Evolutionary conservation across 1,284 basidiomycete genomes (phyloP), one percentile per base, ranked within the genome.

Genomic region (Lignosus rhinocerotis): DNA sequence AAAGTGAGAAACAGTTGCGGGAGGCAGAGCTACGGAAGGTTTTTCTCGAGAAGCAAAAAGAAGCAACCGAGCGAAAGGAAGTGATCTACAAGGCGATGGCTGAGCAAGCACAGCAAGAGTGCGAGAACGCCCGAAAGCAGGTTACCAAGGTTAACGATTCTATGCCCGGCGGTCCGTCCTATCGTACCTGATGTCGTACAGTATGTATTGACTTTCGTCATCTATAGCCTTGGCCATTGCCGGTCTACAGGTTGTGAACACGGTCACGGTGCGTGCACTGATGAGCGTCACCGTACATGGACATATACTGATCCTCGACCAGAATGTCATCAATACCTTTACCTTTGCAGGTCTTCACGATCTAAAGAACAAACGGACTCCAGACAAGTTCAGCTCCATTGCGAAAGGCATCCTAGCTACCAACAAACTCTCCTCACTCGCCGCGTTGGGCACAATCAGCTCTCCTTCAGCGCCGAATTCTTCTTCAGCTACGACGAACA

Each of bases 1-100:
- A 45, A n/a, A 59, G 54, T 16, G 57, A 59, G 19, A n/a, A 21
- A 10, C 46, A 33, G 5, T 17, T 47, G 19, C 33, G 32, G 2
- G 48, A 59, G 21, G 57, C 57, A 11, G 31, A 50, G 17, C 52
- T 51, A 3, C 57, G 53, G 6, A 38, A 54, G 48, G 42, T 33
- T 3, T 33, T 43, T 10, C 42, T 54, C 33, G 48, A 31, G 12
- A 41, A 54, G 30, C 41, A 59, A 43, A 30, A 54, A 36, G 32
- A 50, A 11, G 57, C 53, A n/a, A 31, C 53, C 0, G 42, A 59
- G 34, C 36, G 51, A 17, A 59, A 54, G 52, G 51, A 42, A 36
- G 31, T 39, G 25, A 41, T 55, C 34, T 47, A 47, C 30, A 30
- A 31, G 9, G 52, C 54, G 14, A 25, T 31, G 6, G 31, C 48